phyloP scores from a whole-genome alignment of 306 rosid species.

The Prunus salicina region DNA sequence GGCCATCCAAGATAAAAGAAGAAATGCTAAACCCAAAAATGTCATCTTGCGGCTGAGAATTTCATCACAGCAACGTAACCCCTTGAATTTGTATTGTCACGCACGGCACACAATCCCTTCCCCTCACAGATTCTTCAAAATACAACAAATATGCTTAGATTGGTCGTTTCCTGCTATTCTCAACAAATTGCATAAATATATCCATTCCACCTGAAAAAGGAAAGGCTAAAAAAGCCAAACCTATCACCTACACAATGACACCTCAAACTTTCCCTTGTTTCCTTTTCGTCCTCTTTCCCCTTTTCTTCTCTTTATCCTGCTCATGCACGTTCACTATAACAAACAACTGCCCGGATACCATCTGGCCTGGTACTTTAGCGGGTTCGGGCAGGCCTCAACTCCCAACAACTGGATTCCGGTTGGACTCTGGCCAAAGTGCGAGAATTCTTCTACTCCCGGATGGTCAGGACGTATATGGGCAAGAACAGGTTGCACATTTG shows the following conservation, averaged over 20 bases:
- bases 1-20: slow-evolving; percentile 35
- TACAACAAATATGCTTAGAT: slow-evolving; percentile 11
- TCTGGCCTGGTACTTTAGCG: slow-evolving; percentile 86
- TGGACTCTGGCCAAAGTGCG: slow-evolving; percentile 45
- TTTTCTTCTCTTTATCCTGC: slow-evolving; percentile 28
- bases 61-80: slow-evolving; percentile 42
- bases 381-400: slow-evolving; percentile 64
- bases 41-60: slow-evolving; percentile 41
- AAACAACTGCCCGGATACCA: slow-evolving; percentile 68
- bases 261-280: slow-evolving; percentile 25
- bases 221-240: neutral
- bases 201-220: neutral
- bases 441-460: slow-evolving; percentile 49
- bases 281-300: slow-evolving; percentile 9
- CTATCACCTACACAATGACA: slow-evolving; percentile 17
- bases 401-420: slow-evolving; percentile 54
- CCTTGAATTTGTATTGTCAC: slow-evolving; percentile 27
- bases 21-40: slow-evolving; percentile 71
- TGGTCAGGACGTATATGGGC: slow-evolving; percentile 98
- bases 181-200: slow-evolving; percentile 12
- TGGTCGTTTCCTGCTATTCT: slow-evolving; percentile 22
- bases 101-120: slow-evolving; percentile 16
- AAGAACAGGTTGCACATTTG: slow-evolving; percentile 85
- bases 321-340: slow-evolving; percentile 55
- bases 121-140: slow-evolving; percentile 25